Conservation (phyloP, 1,139 yeast species). For the Hemisphaericaspora lyxosophila region DNA sequence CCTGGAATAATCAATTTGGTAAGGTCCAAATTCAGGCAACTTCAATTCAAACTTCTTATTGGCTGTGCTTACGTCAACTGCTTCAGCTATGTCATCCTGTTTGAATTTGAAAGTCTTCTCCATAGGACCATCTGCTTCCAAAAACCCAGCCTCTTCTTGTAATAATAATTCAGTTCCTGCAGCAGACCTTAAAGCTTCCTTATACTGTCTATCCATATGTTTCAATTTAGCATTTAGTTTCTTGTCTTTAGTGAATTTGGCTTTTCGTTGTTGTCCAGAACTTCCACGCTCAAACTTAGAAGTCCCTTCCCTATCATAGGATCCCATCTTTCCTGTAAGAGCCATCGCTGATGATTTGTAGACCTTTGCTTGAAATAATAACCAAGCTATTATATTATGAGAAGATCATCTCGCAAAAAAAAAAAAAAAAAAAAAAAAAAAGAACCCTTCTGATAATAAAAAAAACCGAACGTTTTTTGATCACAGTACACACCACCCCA, state of each 20-base stretch:
- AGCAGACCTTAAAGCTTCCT: slow-evolving; percentile 76
- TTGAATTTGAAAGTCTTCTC: slow-evolving; percentile 85
- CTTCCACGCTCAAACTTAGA: slow-evolving; percentile 17
- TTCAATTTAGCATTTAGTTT: slow-evolving; percentile 65
- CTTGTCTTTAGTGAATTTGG: slow-evolving; percentile 49
- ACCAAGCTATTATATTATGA: too few relatives aligned
- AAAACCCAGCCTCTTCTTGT: slow-evolving; percentile 78
- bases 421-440: slow-evolving; percentile 3
- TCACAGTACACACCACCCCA: background rate
- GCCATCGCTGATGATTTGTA: too few relatives aligned
- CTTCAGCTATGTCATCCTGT: slow-evolving; percentile 74
- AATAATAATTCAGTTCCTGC: slow-evolving; percentile 83
- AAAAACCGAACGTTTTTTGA: background rate
- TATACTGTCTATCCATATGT: slow-evolving; percentile 68
- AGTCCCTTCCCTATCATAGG: slow-evolving; percentile 21
- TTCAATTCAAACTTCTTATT: slow-evolving; percentile 74
- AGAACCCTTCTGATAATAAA: background rate
- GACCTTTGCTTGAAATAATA: too few relatives aligned
- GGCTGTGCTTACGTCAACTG: slow-evolving; percentile 78
- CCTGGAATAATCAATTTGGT: slow-evolving; percentile 73
- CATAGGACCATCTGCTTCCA: slow-evolving; percentile 86
- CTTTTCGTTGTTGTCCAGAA: slow-evolving; percentile 18
- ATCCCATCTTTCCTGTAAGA: slow-evolving; percentile 21
- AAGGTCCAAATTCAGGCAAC: slow-evolving; percentile 84
- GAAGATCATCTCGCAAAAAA: slow-evolving; percentile 1